These are phyloP conservation scores for Fusarium anguioides DNA, from an alignment of 2,329 filamentous ascomycete species.

Conservation along the genomic window DNA sequence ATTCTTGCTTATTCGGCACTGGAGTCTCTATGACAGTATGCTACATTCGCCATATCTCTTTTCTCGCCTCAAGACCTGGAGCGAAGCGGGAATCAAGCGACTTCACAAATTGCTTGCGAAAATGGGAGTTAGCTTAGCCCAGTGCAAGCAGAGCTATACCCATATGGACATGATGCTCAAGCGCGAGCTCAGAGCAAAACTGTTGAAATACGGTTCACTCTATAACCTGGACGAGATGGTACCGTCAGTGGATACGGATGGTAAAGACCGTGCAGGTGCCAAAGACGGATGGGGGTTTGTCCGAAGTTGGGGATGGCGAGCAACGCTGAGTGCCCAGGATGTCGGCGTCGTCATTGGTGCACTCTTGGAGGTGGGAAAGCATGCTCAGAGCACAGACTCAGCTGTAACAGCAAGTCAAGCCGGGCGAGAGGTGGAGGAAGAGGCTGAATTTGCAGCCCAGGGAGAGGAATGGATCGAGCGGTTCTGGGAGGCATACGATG, in stretches of 20 bases:
- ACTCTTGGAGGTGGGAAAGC: slow-evolving; percentile 88
- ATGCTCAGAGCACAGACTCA: slow-evolving; percentile 52
- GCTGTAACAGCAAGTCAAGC: slow-evolving; percentile 48
- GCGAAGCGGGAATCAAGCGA: slow-evolving; percentile 85
- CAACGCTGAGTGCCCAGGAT: slow-evolving; percentile 91
- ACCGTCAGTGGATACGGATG: slow-evolving; percentile 78
- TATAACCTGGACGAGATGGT: slow-evolving; percentile 96
- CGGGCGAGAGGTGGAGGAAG: slow-evolving; percentile 57
- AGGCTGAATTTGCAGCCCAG: slow-evolving; percentile 62
- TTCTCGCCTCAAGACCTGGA: slow-evolving; percentile 93
- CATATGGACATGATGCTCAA: slow-evolving; percentile 99
- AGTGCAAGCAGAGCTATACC: slow-evolving; percentile 95
- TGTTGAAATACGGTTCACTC: slow-evolving; percentile 90
- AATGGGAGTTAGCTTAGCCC: slow-evolving; percentile 94
- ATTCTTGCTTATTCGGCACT: slow-evolving; percentile 92
- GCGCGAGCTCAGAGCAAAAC: slow-evolving; percentile 82
- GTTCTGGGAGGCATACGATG: slow-evolving; percentile 80
- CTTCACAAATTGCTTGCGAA: slow-evolving; percentile 95
- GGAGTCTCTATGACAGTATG: slow-evolving; percentile 99
- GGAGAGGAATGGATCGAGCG: slow-evolving; percentile 73
- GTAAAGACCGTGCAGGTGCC: slow-evolving; percentile 73
- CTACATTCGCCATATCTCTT: slow-evolving; percentile 95
- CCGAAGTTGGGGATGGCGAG: slow-evolving; percentile 96
- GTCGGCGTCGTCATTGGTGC: slow-evolving; percentile 93
- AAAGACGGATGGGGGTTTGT: slow-evolving; percentile 98